phyloP scores from a whole-genome alignment of 805 yeast genomes.

The Cyberlindnera suaveolens region DNA sequence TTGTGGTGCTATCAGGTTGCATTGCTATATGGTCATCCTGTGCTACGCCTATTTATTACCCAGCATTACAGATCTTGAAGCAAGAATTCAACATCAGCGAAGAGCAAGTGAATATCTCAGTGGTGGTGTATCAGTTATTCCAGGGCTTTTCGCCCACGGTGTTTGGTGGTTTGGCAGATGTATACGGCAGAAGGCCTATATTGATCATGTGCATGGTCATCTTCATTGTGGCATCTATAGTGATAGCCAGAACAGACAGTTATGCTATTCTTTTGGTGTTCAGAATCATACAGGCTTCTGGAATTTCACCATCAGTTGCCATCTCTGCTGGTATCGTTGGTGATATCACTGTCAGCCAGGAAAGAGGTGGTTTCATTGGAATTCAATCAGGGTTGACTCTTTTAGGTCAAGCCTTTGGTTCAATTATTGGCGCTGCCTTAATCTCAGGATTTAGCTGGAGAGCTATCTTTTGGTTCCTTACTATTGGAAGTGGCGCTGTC shows the following conservation, averaged over 20 bases:
- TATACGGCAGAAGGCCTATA: constrained; percentile 66
- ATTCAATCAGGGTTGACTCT: constrained; percentile 57
- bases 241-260: constrained; percentile 50
- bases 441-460: constrained; percentile 58
- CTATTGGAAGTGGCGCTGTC: constrained; percentile 53
- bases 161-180: constrained; percentile 63
- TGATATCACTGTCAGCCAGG: constrained; percentile 58
- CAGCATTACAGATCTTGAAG: constrained; percentile 59
- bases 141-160: constrained; percentile 77
- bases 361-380: constrained; percentile 70
- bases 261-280: constrained; percentile 61
- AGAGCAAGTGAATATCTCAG: constrained; percentile 59
- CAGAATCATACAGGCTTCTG: constrained; percentile 72
- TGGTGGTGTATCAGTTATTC: constrained; percentile 67
- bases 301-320: constrained; percentile 71
- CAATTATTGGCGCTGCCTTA: constrained; percentile 50
- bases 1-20: constrained; percentile 2
- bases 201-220: constrained; percentile 46
- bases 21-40: constrained; percentile 64
- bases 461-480: constrained; percentile 70
- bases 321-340: constrained; percentile 67
- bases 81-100: constrained; percentile 47
- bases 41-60: constrained; percentile 75
- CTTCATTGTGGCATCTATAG: constrained; percentile 58
- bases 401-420: constrained; percentile 74